phyloP scores from a whole-genome alignment of 2,329 filamentous ascomycete genomes.

The Ophiosphaerella narmari region DNA sequence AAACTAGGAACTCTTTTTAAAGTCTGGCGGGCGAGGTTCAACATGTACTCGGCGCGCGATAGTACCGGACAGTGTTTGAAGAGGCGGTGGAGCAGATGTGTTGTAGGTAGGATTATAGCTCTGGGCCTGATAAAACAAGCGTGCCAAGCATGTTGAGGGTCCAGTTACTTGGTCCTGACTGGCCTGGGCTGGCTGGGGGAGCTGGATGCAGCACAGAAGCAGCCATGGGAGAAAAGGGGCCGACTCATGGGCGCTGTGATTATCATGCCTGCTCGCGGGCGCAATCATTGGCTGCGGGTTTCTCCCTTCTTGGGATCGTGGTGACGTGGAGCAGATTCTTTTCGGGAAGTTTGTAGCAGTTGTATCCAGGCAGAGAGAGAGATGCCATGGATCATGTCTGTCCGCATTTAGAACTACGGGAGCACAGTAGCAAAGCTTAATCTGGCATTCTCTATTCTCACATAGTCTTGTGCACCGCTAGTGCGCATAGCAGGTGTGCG shows the following conservation, averaged over 20 bases:
- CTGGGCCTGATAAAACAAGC: constrained; percentile 23
- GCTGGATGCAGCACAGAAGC: constrained; percentile 7
- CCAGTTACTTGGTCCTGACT: constrained; percentile 9
- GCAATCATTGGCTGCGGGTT: constrained; percentile 24
- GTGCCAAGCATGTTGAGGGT: constrained; percentile 32
- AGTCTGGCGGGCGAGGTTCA: constrained; percentile 45
- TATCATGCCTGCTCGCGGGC: constrained; percentile 19
- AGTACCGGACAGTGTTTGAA: constrained; percentile 18
- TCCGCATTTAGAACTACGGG: neutral
- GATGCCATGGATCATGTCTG: too few species aligned
- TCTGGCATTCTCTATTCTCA: neutral
- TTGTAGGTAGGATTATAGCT: constrained; percentile 32
- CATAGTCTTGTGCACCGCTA: constrained; percentile 18
- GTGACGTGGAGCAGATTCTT: neutral
- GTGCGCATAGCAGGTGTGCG: constrained; percentile 19
- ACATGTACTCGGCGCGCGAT: constrained; percentile 40
- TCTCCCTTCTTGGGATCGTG: constrained; percentile 1
- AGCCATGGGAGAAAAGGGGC: constrained; percentile 30
- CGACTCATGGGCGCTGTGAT: constrained; percentile 5
- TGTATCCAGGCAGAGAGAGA: neutral
- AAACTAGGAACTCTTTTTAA: constrained; percentile 50
- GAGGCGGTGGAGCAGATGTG: constrained; percentile 19
- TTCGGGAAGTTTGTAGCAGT: neutral
- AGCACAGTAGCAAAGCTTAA: constrained; percentile 13
- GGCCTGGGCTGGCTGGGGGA: constrained; percentile 4